phyloP scores from a whole-genome alignment of 148 eudicot species.

The Silene uniflora region DNA sequence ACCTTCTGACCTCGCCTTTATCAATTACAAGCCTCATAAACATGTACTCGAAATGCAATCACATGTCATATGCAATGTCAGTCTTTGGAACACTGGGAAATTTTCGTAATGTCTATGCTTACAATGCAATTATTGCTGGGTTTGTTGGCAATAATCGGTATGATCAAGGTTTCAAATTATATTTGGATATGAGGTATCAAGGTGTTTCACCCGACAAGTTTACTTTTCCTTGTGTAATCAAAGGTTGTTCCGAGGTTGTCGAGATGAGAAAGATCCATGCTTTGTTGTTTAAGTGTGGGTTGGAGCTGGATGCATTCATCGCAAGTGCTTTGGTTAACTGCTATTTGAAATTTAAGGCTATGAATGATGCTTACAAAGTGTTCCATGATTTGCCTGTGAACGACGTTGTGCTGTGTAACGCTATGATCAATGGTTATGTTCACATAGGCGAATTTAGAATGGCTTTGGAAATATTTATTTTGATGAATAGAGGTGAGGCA shows the following conservation, averaged over 20 bases:
- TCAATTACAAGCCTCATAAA: slow-evolving; percentile 66
- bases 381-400: slow-evolving; percentile 48
- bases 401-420: slow-evolving; percentile 66
- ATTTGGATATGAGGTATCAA: slow-evolving; percentile 36
- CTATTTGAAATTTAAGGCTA: slow-evolving; percentile 42
- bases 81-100: slow-evolving; percentile 35
- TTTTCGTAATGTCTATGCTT: slow-evolving; percentile 42
- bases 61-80: slow-evolving; percentile 35
- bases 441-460: slow-evolving; percentile 46
- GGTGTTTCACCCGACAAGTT: slow-evolving; percentile 53
- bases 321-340: slow-evolving; percentile 60
- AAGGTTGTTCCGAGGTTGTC: slow-evolving; percentile 40
- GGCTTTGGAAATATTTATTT: slow-evolving; percentile 43
- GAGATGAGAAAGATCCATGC: slow-evolving; percentile 55
- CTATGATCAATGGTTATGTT: slow-evolving; percentile 69
- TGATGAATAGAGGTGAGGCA: slow-evolving; percentile 38
- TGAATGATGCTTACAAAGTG: slow-evolving; percentile 37
- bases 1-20: slow-evolving; percentile 40
- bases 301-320: slow-evolving; percentile 46
- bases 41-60: slow-evolving; percentile 68
- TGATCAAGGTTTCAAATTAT: slow-evolving; percentile 35
- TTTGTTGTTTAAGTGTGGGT: slow-evolving; percentile 54
- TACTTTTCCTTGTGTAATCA: slow-evolving; percentile 62
- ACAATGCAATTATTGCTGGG: slow-evolving; percentile 58
- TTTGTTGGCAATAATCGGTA: slow-evolving; percentile 35